phyloP scores from a whole-genome alignment of 306 rosid genomes.

The Clitoria ternatea region DNA sequence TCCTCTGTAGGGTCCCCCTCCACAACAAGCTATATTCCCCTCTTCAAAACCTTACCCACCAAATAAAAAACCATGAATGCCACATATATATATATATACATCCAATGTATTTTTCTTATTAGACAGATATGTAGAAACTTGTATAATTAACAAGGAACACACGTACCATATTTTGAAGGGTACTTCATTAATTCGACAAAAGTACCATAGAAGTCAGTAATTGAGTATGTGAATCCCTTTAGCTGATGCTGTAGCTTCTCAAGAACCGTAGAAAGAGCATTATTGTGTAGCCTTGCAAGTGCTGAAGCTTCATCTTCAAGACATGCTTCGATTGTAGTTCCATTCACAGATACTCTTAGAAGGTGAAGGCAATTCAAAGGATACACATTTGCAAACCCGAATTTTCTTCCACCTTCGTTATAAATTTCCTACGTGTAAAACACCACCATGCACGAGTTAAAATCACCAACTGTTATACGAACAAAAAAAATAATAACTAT shows the following conservation, averaged over 20 bases:
- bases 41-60: constrained; percentile 38
- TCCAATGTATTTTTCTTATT: no score
- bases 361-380: constrained; percentile 32
- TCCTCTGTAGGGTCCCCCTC: constrained; percentile 52
- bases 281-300: constrained; percentile 40
- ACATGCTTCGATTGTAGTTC: constrained; percentile 23
- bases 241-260: constrained; percentile 25
- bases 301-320: constrained; percentile 16
- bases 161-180: constrained; percentile 39
- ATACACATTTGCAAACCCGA: constrained; percentile 24
- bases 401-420: constrained; percentile 53
- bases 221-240: constrained; percentile 40
- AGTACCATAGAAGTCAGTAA: constrained; percentile 8
- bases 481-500: no score
- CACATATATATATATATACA: no score
- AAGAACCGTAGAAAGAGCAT: constrained; percentile 15
- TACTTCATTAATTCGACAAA: background rate
- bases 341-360: constrained; percentile 12
- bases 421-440: constrained; percentile 34
- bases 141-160: no score
- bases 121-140: no score
- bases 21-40: constrained; percentile 54
- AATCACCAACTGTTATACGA: no score
- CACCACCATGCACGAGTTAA: no score
- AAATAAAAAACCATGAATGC: background rate